Conservation (phyloP, 1,139 yeast species). For the Debaryomyces singareniensis region DNA sequence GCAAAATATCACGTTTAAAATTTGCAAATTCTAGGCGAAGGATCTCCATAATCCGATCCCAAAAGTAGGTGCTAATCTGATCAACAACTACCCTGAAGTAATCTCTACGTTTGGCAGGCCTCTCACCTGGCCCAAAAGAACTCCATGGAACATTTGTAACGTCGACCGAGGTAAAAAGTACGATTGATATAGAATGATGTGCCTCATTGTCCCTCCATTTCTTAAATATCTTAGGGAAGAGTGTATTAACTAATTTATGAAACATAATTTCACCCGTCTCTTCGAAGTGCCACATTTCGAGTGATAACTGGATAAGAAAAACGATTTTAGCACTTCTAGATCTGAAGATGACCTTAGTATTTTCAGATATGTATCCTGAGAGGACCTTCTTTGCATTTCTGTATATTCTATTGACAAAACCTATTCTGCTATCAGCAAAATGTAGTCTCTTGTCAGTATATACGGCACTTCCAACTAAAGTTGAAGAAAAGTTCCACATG, state of each 20-base stretch:
- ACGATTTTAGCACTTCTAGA: constrained; percentile 85
- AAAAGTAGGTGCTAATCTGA: constrained; percentile 77
- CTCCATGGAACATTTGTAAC: constrained; percentile 51
- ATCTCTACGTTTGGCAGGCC: constrained; percentile 64
- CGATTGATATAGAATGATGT: constrained; percentile 87
- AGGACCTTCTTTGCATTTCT: constrained; percentile 62
- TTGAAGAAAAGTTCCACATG: constrained; percentile 81
- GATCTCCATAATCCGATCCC: constrained; percentile 91
- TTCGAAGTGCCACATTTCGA: constrained; percentile 98
- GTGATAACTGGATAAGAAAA: constrained; percentile 79
- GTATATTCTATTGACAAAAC: constrained; percentile 62
- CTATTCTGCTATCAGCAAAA: constrained; percentile 54
- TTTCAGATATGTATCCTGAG: constrained; percentile 60
- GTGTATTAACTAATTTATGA: constrained; percentile 83
- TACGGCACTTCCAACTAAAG: constrained; percentile 57
- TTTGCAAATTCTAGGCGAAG: constrained; percentile 79
- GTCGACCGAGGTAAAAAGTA: constrained; percentile 79
- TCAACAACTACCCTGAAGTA: constrained; percentile 93
- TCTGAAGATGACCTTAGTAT: constrained; percentile 77
- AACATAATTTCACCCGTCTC: constrained; percentile 93
- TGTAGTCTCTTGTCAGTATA: constrained; percentile 60
- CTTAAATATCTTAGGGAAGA: constrained; percentile 83
- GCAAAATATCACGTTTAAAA: constrained; percentile 65
- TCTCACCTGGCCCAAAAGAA: constrained; percentile 63
- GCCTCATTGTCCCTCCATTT: constrained; percentile 84